A percentile compares a stretch with the other conserved stretches of the same genome.
Conservation (phyloP, 331 rosid genomes). For the Telfairia occidentalis region DNA sequence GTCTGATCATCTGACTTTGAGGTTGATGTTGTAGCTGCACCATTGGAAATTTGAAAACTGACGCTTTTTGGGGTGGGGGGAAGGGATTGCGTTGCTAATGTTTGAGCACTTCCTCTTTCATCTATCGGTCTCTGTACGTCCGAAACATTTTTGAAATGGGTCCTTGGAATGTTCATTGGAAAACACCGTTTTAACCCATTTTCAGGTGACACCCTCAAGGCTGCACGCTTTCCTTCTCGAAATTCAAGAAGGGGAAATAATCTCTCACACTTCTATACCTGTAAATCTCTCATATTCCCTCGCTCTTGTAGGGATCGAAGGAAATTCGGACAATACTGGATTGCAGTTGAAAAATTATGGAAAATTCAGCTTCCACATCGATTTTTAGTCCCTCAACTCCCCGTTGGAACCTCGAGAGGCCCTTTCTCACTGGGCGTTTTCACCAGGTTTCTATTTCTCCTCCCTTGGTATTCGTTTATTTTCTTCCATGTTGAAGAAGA, state of each 20-base stretch:
- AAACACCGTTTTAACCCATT: not conserved
- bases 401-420: constrained; percentile 44
- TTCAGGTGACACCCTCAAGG: not conserved
- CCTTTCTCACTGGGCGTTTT: constrained; percentile 50
- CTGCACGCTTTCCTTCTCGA: not conserved
- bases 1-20: not conserved
- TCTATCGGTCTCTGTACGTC: not conserved
- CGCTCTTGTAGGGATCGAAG: not conserved
- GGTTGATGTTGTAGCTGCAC: not conserved
- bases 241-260: not conserved
- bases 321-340: not conserved
- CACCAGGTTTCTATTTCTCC: constrained; percentile 26
- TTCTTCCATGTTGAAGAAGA: not conserved
- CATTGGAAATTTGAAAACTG: not conserved
- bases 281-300: not conserved
- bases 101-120: not conserved
- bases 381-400: constrained; percentile 34
- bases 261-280: not conserved
- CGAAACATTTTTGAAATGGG: not conserved
- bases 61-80: not conserved
- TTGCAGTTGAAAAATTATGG: constrained; percentile 17
- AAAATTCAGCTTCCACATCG: constrained; percentile 15
- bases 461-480: not conserved
- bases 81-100: not conserved
- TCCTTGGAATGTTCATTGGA: not conserved